Percentiles rank a stretch among this genome's conserved stretches.
Evolutionary conservation across 768 basidiomycete genomes (phyloP).

Genomic region (Cyathus striatus): DNA sequence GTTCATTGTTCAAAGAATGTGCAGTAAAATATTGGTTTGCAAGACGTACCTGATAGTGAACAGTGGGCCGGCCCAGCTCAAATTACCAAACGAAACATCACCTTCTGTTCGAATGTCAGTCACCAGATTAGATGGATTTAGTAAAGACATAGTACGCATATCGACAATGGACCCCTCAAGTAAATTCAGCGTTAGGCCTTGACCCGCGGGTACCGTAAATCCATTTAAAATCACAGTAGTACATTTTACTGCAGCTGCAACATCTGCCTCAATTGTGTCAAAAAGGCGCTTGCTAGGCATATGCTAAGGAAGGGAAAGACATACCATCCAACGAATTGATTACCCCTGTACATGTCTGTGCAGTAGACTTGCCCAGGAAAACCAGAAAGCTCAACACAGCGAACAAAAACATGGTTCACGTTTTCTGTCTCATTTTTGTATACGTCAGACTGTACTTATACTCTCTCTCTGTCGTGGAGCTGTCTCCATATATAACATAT

Average conservation of each 20-base stretch:
- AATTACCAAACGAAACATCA: slow-evolving; percentile 50
- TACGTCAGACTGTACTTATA: too few species aligned
- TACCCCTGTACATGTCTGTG: slow-evolving; percentile 49
- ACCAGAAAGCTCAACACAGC: too few species aligned
- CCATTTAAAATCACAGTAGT: slow-evolving; percentile 50
- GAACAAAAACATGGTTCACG: too few species aligned
- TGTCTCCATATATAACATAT: too few species aligned
- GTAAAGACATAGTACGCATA: slow-evolving; percentile 26
- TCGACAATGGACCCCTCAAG: slow-evolving; percentile 49
- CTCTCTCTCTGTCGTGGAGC: too few species aligned
- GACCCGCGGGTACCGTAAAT: slow-evolving; percentile 53
- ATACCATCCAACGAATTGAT: slow-evolving; percentile 43
- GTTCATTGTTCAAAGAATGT: not conserved
- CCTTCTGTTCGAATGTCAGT: slow-evolving; percentile 33
- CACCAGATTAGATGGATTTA: not conserved
- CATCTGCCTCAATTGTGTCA: slow-evolving; percentile 22
- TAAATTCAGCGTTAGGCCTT: slow-evolving; percentile 43
- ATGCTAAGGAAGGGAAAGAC: slow-evolving; percentile 10
- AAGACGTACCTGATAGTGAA: slow-evolving; percentile 42
- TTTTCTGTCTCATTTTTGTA: too few species aligned
- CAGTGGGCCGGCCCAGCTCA: slow-evolving; percentile 48
- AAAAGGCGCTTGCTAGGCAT: not conserved
- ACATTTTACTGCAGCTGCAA: slow-evolving; percentile 48
- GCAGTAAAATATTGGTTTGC: not conserved
- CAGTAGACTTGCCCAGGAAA: too few species aligned